Evolutionary conservation across 345 rosid genomes (phyloP).

Genomic region (Raphanus raphanistrum): DNA sequence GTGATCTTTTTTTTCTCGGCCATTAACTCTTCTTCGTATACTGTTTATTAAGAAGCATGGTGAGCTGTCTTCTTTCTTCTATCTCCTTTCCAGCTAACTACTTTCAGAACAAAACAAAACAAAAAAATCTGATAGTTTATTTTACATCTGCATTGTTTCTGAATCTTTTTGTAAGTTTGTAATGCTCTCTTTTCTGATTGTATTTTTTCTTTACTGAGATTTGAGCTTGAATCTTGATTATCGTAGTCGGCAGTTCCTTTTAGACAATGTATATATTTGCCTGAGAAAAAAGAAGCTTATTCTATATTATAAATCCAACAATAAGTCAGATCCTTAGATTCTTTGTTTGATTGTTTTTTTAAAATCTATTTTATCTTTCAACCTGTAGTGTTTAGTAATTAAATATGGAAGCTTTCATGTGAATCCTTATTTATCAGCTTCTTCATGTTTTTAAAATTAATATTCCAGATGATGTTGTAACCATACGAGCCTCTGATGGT

Average conservation of each 20-base stretch:
- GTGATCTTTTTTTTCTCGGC: neutral
- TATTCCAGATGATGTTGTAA: slow-evolving; percentile 8
- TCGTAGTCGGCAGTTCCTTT: neutral
- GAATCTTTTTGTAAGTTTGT: neutral
- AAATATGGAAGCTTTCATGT: neutral
- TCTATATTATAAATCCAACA: neutral
- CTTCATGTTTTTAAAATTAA: neutral
- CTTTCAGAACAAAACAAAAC: neutral
- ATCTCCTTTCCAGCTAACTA: neutral
- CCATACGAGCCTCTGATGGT: slow-evolving; percentile 6
- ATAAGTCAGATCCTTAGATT: slow-evolving; percentile 13
- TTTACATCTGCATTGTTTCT: neutral
- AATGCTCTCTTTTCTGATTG: neutral
- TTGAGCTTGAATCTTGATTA: neutral
- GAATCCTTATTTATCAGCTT: neutral
- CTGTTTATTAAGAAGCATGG: neutral
- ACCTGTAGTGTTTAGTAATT: neutral
- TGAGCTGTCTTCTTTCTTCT: neutral
- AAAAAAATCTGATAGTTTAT: neutral
- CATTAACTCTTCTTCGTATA: neutral
- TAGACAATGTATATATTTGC: neutral
- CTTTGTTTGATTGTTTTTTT: neutral
- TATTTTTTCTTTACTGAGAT: neutral
- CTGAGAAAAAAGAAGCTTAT: neutral
- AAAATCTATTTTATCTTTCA: neutral